phyloP scores from a whole-genome alignment of 129 eudicot species.

The Artemisia argyi region DNA sequence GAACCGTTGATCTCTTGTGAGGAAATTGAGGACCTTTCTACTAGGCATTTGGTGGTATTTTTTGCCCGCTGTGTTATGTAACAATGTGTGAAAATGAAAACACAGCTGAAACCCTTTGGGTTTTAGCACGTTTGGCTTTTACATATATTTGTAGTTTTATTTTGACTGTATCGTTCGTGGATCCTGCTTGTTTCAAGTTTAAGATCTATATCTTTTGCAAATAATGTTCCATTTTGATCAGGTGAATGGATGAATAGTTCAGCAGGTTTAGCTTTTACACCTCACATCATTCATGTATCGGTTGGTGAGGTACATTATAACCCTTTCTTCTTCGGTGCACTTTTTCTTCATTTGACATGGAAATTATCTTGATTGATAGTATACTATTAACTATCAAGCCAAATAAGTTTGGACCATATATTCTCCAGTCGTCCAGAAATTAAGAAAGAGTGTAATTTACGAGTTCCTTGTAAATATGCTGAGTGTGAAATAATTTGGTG shows the following conservation, averaged over 20 bases:
- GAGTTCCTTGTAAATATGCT: not conserved
- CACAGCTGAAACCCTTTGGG: not conserved
- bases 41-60: too few relatives aligned
- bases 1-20: too few relatives aligned
- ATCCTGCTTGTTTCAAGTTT: not conserved
- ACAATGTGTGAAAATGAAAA: not conserved
- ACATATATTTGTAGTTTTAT: not conserved
- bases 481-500: constrained; percentile 8
- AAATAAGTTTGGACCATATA: not conserved
- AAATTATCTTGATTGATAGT: not conserved
- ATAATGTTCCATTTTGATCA: constrained; percentile 19
- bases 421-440: not conserved
- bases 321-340: not conserved
- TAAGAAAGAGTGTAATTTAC: not conserved
- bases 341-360: not conserved
- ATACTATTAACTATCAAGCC: not conserved
- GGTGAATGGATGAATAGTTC: constrained; percentile 96
- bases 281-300: constrained; percentile 62
- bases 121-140: too few relatives aligned
- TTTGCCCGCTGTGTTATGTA: not conserved
- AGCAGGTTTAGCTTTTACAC: constrained; percentile 89
- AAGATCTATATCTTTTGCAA: not conserved
- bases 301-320: constrained; percentile 64
- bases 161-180: not conserved
- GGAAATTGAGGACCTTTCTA: too few relatives aligned